Base-by-base conservation (phyloP, 331 rosid genomes). In the Rhamnella rubrinervis region DNA sequence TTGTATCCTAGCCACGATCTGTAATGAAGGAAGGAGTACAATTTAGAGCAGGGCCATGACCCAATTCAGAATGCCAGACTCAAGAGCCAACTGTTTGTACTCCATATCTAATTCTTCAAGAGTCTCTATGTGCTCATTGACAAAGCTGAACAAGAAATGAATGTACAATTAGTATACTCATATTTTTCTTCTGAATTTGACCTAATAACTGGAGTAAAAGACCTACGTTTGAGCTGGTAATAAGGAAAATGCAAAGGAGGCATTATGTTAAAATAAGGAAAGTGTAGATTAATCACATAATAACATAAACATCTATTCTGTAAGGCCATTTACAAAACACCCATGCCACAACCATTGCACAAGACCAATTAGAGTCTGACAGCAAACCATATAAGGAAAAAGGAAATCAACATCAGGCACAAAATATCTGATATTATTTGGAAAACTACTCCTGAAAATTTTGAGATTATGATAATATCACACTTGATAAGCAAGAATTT, bases 1-100 rank as follows among this genome's bases (percentile, higher is more conserved):
- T n/a, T n/a, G n/a, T n/a, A n/a, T n/a, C n/a, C n/a, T n/a, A n/a
- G n/a, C n/a, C n/a, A n/a, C n/a, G 82, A 78, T 95, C 97, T 2
- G 78, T 81, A 58, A 95, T 87, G 83, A 95, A 95, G 47, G 99
- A 83, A 65, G 96, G 81, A 39, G 85, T 95, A 71, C 90, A 73
- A 50, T 93, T 92, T n/a, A 95, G 97, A n/a, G 99, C 97, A n/a
- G 99, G 99, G 65, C 91, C 99, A 70, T 97, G 96, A 19, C 86
- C 97, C 99, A 95, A 73, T 86, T 91, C 86, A 86, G 74, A 68
- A 95, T 67, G 58, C 99, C 99, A 28, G 99, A 95, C 76, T 95
- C 96, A n/a, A 89, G 88, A 39, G 99, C 99, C 86, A 95, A 75
- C 39, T 91, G 74, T 79, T 74, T 91, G 80, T 95, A 95, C 82